Percentiles rank a stretch among this genome's conserved stretches.
phyloP scores from a whole-genome alignment of 1,284 basidiomycete genomes.

The Grifola frondosa region DNA sequence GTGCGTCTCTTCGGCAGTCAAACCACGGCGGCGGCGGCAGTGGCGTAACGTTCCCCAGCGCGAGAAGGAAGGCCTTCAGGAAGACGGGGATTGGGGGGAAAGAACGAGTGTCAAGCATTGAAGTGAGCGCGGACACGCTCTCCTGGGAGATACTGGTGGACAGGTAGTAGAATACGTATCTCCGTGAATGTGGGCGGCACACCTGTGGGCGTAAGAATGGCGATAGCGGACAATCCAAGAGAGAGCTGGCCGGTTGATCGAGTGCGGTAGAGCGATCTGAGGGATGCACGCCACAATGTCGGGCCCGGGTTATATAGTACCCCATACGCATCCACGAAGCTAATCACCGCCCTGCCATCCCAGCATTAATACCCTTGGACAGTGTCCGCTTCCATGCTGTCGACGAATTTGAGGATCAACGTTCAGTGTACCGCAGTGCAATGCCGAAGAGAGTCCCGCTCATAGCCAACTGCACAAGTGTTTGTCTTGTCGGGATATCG shows the following conservation, averaged over 20 bases:
- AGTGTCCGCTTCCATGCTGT: slow-evolving; percentile 18
- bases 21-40: slow-evolving; percentile 32
- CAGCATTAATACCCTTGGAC: slow-evolving; percentile 25
- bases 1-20: slow-evolving; percentile 35
- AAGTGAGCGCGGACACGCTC: slow-evolving; percentile 77
- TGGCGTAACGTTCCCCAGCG: slow-evolving; percentile 85
- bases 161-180: slow-evolving; percentile 84
- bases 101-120: slow-evolving; percentile 72
- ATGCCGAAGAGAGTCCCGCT: slow-evolving; percentile 52
- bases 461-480: slow-evolving; percentile 61
- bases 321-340: slow-evolving; percentile 90
- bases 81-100: slow-evolving; percentile 78
- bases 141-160: slow-evolving; percentile 99
- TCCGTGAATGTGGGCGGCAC: slow-evolving; percentile 62
- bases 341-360: slow-evolving; percentile 68
- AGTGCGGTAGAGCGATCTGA: slow-evolving; percentile 67
- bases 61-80: slow-evolving; percentile 82
- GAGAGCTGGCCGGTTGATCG: slow-evolving; percentile 85
- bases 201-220: slow-evolving; percentile 52
- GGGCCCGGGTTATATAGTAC: slow-evolving; percentile 86
- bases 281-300: slow-evolving; percentile 71
- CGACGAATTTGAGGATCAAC: slow-evolving; percentile 66
- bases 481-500: slow-evolving; percentile 52
- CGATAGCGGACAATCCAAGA: slow-evolving; percentile 61
- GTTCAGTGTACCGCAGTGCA: slow-evolving; percentile 68